Base-by-base conservation (phyloP, 164 flowering plant species). In the Vitis rupestris region DNA sequence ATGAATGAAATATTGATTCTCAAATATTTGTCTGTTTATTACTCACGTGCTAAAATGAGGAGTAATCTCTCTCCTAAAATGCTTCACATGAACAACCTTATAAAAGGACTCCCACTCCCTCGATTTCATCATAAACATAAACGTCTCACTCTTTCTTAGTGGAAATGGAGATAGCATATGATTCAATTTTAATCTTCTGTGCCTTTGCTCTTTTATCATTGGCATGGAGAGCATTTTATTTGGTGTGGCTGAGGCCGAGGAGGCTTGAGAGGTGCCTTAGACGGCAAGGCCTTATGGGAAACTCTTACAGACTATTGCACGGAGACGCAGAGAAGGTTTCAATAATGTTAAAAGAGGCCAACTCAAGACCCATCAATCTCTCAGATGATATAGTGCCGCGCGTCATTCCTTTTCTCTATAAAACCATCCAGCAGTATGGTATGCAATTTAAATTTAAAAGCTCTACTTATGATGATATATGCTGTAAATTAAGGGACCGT, bases 201-300 rank as follows among this genome's bases (percentile, higher is more conserved):
- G 49, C 12, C 19, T 61, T 70, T 23, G 27, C 15, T 16, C 17
- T 50, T 10, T 1, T 67, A 52, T 51, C 49, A 50, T 70, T 65
- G 71, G 78, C 62, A 9, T 65, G 73, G 69, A 74, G 62, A 48
- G 61, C 68, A 23, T 29, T 76, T 27, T 62, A 73, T 63, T 80
- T 78, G 78, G 56, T 78, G 7, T 81, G 84, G 84, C 72, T 81
- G 78, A 81, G 72, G 53, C 88, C 88, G n/a, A 79, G 9, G 76
- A 77, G 44, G 66, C 59, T 81, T 16, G 86, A 79, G 67, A 79
- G 44, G 69, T 59, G 44, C 2, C 61, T 85, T 12, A 78, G 69
- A 52, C 56, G 73, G 31, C 83, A 81, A 64, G 84, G 88, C 1
- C 62, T 82, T 29, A 53, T 9, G 4, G 86, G 86, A 9, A 81